Evolutionary conservation across 2,329 filamentous ascomycete genomes (phyloP).

Genomic region (Claviceps arundinis): DNA sequence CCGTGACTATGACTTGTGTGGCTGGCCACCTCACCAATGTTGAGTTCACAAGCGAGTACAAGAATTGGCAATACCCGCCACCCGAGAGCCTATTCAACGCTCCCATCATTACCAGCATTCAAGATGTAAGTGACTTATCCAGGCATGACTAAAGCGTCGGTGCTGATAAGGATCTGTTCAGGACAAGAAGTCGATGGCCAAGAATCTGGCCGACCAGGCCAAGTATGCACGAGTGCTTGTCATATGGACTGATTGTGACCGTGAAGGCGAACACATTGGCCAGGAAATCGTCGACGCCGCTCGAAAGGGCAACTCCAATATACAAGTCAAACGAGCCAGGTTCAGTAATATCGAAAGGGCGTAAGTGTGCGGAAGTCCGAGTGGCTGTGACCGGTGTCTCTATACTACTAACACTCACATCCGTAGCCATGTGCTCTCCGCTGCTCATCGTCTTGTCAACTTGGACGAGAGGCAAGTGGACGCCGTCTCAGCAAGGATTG

Average conservation of each 20-base stretch:
- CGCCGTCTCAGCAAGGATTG: slow-evolving; percentile 78
- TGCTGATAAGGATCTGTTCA: slow-evolving; percentile 18
- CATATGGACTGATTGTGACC: slow-evolving; percentile 98
- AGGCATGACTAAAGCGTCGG: not conserved
- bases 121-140: slow-evolving; percentile 36
- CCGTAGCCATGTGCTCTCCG: slow-evolving; percentile 73
- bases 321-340: slow-evolving; percentile 71
- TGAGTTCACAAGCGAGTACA: slow-evolving; percentile 63
- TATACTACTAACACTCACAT: slow-evolving; percentile 7
- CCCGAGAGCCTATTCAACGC: slow-evolving; percentile 73
- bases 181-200: slow-evolving; percentile 69
- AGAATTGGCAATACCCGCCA: slow-evolving; percentile 68
- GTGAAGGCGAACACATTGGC: slow-evolving; percentile 94
- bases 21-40: slow-evolving; percentile 73
- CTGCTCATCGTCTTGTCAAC: slow-evolving; percentile 61
- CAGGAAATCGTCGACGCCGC: slow-evolving; percentile 79
- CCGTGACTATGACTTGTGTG: slow-evolving; percentile 89
- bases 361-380: slow-evolving; percentile 30
- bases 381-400: not conserved
- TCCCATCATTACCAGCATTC: slow-evolving; percentile 54
- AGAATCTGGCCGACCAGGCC: slow-evolving; percentile 75
- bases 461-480: slow-evolving; percentile 78
- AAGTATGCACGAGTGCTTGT: slow-evolving; percentile 60
- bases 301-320: slow-evolving; percentile 52
- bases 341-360: slow-evolving; percentile 95